phyloP scores from a whole-genome alignment of 495 filamentous ascomycete genomes.

The Penicillium pancosmium region DNA sequence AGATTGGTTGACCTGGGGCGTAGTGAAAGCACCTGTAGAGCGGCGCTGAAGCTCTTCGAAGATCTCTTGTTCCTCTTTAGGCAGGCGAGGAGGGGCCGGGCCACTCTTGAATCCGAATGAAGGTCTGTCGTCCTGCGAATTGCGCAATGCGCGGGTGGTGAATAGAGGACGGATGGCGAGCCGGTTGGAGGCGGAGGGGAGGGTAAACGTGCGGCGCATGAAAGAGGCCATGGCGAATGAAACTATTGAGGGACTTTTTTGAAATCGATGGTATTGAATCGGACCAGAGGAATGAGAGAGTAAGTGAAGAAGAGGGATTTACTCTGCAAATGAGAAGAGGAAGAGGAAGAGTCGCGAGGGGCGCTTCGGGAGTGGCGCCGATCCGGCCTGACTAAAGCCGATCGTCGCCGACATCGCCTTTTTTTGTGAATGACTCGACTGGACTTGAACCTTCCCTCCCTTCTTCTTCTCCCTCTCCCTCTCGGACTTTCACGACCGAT shows the following conservation, averaged over 20 bases:
- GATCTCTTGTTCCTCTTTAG: conserved; percentile 86
- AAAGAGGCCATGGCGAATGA: conserved; percentile 22
- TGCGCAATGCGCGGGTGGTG: conserved; percentile 33
- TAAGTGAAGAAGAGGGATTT: not conserved
- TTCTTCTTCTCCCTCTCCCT: not conserved
- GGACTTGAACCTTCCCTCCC: not conserved
- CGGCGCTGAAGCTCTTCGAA: conserved; percentile 82
- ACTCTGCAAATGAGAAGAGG: not conserved
- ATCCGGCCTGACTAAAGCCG: conserved; percentile 31
- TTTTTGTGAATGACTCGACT: conserved; percentile 16
- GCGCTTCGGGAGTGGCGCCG: conserved; percentile 20
- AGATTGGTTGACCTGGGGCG: conserved; percentile 46
- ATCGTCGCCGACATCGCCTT: conserved; percentile 44
- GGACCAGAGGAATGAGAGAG: conserved; percentile 4
- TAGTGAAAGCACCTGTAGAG: conserved; percentile 76
- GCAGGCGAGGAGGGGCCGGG: conserved; percentile 81
- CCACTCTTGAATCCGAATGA: conserved; percentile 45
- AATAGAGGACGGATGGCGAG: conserved; percentile 39
- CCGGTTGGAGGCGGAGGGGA: conserved; percentile 13
- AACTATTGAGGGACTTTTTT: not conserved
- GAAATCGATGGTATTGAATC: not conserved
- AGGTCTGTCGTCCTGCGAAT: conserved; percentile 31
- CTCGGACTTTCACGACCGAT: not conserved
- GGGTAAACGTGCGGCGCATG: conserved; percentile 24
- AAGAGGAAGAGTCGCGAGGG: not conserved